Base-by-base conservation (phyloP, 2,329 filamentous ascomycete genomes). In the Colletotrichum scovillei region DNA sequence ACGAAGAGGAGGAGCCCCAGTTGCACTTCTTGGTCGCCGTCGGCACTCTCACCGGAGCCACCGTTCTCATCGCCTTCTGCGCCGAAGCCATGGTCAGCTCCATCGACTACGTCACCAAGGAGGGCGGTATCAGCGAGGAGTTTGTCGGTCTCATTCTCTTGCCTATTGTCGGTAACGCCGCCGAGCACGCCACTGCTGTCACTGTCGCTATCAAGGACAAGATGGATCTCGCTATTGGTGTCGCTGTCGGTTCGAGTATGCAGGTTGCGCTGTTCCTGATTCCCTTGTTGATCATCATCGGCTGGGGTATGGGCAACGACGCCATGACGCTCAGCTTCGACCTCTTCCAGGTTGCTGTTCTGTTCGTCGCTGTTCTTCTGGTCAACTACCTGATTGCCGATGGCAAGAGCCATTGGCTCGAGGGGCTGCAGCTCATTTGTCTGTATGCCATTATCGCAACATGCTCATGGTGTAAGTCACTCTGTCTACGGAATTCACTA, bases 351-450 rank as follows among this genome's bases (percentile, higher is more conserved):
- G 92, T 98, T 16, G 93, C 95, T 26, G 92, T 93, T 53, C 85
- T 97, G 53, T 97, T 97, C 77, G 93, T 97, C 14, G 92, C 94
- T 2, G 94, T 94, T 0, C 90, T 97, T 55, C 88, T 97, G 42
- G 93, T 95, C 71, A 97, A 97, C 80, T 97, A 97, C 80, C 84
- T 97, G 56, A 94, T 97, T 62, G 88, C 92, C 24, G 94, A 97
- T 77, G 95, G 94, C 35, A 91, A 94, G 80, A 95, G 92, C 75
- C 94, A 96, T 77, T 97, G 94, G 85, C 87, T 96, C 0, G 94
- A 97, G 81, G 94, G 94, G 3, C 90, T 91, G 73, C 83, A 96
- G 71, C 82, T 97, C 42, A 93, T 95, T 65, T 93, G 92, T 52
- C 88, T 94, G 4, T 97, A 97, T 78, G 85, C 92, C 53, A 97